Evolutionary conservation across 192 early-diverging fungal genomes (phyloP), one percentile per base, ranked within the genome.

Genomic region (Podila epigama): DNA sequence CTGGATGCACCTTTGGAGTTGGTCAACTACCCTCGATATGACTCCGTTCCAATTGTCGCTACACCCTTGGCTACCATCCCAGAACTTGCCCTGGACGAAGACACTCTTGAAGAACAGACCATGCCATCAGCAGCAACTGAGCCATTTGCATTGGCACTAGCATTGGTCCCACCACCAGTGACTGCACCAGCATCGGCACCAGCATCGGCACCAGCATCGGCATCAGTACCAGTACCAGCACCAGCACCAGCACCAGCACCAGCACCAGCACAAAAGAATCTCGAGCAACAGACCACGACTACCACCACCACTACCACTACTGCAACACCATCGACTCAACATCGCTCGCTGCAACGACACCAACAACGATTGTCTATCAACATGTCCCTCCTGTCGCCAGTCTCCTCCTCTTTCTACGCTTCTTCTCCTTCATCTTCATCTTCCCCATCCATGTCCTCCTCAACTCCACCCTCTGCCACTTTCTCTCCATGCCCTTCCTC

Each of bases 311-410:
- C n/a, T 22, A 48, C 25, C 44, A 48, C 44, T 48, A 48, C 44
- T 22, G n/a, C n/a, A 22, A 22, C 44, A 48, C 44, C 44, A 48
- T 7, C n/a, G 44, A 48, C 44, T 48, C 20, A n/a, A n/a, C n/a
- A n/a, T n/a, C n/a, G n/a, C n/a, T n/a, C n/a, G n/a, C n/a, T n/a
- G n/a, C n/a, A n/a, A n/a, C n/a, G n/a, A 6, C 27, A n/a, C 1
- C 41, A 56, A 6, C 31, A 40, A 11, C 50, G 50, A 35, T 39
- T 70, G 2, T 72, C 70, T 12, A 72, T 72, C 61, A 72, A 65
- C 37, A 39, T 72, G 32, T 60, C 70, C 4, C 40, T 54, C 25
- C 40, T 61, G n/a, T 61, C 42, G 3, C 63, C 69, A 10, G 22
- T 51, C 50, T 4, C 33, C 41, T 7, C 33, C 42, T 4, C 25